Conservation (phyloP, 148 eudicot species). For the Dysphania ambrosioides region DNA sequence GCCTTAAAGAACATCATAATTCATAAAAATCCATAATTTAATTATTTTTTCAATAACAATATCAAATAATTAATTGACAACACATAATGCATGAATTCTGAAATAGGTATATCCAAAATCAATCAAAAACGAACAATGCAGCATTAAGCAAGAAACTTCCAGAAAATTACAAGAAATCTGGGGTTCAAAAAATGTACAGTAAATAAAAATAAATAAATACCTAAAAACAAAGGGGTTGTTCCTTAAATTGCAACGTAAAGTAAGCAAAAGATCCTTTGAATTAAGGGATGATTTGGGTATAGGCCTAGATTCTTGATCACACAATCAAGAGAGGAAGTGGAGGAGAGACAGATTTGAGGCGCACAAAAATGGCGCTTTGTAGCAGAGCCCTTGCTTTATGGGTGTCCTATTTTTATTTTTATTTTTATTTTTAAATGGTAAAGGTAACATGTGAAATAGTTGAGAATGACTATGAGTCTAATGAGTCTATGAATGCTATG, state of each 20-base stretch:
- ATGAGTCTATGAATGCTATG: too few species aligned
- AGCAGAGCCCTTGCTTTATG: conserved; percentile 21
- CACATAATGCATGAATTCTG: conserved; percentile 4
- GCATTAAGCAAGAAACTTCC: neutral
- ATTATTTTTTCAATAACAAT: neutral
- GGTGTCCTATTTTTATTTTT: too few species aligned
- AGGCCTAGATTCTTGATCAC: conserved; percentile 1
- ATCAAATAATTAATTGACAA: neutral
- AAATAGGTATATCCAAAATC: conserved; percentile 1
- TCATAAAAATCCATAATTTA: neutral
- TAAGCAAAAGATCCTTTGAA: neutral
- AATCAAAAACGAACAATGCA: conserved; percentile 2
- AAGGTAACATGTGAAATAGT: too few species aligned
- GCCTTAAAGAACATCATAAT: neutral
- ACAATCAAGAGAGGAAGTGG: conserved; percentile 1
- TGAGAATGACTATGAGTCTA: too few species aligned
- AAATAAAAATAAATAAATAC: conserved; percentile 11
- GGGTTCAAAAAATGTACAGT: neutral
- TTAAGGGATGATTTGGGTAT: conserved; percentile 13
- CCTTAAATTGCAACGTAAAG: neutral
- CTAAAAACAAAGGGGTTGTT: conserved; percentile 1
- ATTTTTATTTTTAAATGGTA: too few species aligned
- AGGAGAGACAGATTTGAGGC: conserved; percentile 29
- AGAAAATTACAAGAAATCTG: neutral
- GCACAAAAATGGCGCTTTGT: conserved; percentile 28